Evolutionary conservation across 345 rosid genomes (phyloP), one percentile per base, ranked within the genome.

Genomic region (Eucalyptus sideroxylon): DNA sequence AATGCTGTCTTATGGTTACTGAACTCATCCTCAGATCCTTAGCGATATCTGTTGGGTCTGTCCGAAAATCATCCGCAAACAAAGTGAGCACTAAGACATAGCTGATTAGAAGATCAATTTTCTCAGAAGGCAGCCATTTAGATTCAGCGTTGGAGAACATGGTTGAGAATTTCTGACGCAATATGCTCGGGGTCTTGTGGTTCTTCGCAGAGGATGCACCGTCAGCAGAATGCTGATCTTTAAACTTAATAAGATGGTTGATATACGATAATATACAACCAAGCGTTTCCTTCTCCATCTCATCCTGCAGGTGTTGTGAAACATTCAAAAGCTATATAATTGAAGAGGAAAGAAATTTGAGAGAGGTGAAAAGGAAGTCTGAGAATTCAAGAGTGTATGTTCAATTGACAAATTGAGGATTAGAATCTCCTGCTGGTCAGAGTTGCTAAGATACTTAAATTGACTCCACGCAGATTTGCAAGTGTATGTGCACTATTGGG

Each of bases 181-280:
- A 77, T 82, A 95, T 90, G 91, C 60, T 87, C 8, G 99, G 99
- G 87, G 95, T 90, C 80, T 31, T 93, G 83, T 96, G 98, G 42
- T 89, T 88, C 94, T 93, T 97, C 40, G 97, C 94, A 12, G 97
- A 94, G 16, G 93, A 91, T 7, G 62, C 87, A 42, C 95, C 95
- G 16, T 92, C 95, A 91, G 95, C 87, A 44, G 96, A 92, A 85
- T 93, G 93, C 91, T 60, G 86, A 89, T 97, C 98, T 89, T 95
- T 98, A 90, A 95, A 98, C 95, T 95, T 98, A 51, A 98, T 47
- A 62, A 98, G 96, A 90, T 97, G 99, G 60, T 93, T 94, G 45
- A 98, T 92, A 67, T 92, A 94, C 2, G 96, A 94, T 50, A 96
- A 93, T 87, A 95, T 86, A 86, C 95, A 81, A 40, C 93, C 88